Evolutionary conservation across 139 green algal genomes (phyloP), one percentile per base, ranked within the genome.

Genomic region (Chlamydomonas sphaeroides): DNA sequence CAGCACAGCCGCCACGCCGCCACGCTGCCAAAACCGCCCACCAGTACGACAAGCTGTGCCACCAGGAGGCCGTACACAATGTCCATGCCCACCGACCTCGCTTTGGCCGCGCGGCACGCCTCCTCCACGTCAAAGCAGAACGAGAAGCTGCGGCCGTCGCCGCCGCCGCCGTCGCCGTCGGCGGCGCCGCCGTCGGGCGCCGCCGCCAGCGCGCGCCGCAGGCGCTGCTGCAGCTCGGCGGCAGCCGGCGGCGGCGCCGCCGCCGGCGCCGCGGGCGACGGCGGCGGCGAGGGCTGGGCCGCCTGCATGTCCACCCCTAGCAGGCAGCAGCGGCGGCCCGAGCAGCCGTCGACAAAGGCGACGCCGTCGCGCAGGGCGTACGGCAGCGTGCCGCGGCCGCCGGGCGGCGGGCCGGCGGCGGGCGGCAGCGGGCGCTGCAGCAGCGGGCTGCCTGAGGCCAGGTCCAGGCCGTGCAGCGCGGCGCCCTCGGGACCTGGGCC

Each of bases 331-430:
- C 26, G 63, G 1, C 5, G 3, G 48, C 77, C 77, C 48, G 41
- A 66, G 77, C 77, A 84, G 2, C 49, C 28, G 77, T 84, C 77
- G 38, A 84, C 20, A 36, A 68, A 84, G 11, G 30, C 77, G 5
- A 76, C 63, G 28, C 77, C 77, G 28, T 84, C 77, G 39, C 65
- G 77, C 11, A 75, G 23, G 26, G 75, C 77, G 77, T 76, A 84
- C 45, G 77, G 65, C 33, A 59, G 45, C 28, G 23, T 30, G 20
- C 32, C 4, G 25, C 32, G 10, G 21, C 35, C 26, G 35, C 65
- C 48, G 45, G 8, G 21, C 28, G 49, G 11, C 3, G 59, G 38
- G 59, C 39, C 61, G 75, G 72, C 72, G 32, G 75, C 63, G 18
- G 41, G 45, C 18, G 61, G 75, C 42, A 82, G 61, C 17, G 23